phyloP scores from a whole-genome alignment of 2,329 filamentous ascomycete species.

The Chaetomium sp. region DNA sequence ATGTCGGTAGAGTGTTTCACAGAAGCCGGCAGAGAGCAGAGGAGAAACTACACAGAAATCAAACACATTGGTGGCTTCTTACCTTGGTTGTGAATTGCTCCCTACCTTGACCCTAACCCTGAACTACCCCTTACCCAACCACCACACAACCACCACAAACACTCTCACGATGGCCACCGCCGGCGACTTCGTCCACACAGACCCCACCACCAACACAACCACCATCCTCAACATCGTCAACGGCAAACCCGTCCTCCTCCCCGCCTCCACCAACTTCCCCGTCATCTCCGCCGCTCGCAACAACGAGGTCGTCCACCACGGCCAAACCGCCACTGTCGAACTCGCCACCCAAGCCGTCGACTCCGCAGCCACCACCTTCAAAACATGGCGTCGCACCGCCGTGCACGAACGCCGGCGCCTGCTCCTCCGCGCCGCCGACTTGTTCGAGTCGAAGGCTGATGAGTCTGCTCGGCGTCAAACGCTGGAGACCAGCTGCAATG shows the following conservation, averaged over 20 bases:
- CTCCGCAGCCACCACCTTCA: neutral
- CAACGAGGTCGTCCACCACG: neutral
- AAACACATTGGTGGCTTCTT: no score
- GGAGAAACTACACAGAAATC: no score
- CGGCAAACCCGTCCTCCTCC: neutral
- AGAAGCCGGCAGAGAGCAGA: no score
- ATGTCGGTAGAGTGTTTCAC: no score
- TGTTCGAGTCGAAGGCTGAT: neutral
- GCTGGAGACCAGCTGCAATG: neutral
- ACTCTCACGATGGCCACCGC: no score
- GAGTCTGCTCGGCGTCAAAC: neutral
- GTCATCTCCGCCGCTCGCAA: neutral
- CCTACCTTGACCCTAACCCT: no score
- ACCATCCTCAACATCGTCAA: neutral
- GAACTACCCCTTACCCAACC: no score
- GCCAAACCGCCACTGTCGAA: neutral
- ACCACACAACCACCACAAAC: no score
- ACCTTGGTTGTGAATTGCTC: no score
- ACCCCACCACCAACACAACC: no score
- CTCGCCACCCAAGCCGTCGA: neutral
- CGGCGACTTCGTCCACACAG: no score
- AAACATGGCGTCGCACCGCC: neutral
- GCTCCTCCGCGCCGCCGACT: neutral
- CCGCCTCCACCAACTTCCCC: neutral
- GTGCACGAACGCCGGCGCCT: neutral